Base-by-base conservation (phyloP, 2,329 filamentous ascomycete genomes). In the Botryotinia globosa region DNA sequence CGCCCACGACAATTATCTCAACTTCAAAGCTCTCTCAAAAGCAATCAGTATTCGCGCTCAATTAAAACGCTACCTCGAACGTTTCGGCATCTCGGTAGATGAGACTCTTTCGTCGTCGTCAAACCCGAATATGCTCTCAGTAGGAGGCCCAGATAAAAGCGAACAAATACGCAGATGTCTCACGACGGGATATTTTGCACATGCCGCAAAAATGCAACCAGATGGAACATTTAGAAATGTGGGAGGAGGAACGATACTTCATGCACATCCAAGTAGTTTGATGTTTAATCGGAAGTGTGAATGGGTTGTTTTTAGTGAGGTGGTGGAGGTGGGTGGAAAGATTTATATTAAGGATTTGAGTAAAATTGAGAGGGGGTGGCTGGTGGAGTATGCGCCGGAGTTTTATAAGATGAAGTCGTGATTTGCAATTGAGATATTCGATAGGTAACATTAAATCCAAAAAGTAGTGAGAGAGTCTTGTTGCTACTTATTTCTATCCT, bases 281-380 rank as follows among this genome's bases (percentile, higher is more conserved):
- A 94, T 98, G 90, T 98, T 98, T 85, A 97, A 97, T 82, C 90
- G 94, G 72, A 98, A 97, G 84, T 94, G 94, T 18, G 94, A 98
- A 76, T 98, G 95, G 94, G 94, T 98, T 16, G 88, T 99, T 48
- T 99, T 98, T 80, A 92, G 97, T 78, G 95, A 98, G 83, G 89
- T 97, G 54, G 89, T 97, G 86, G 93, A 98, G 83, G 97, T 93
- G 7, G 89, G 91, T 16, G 89, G 88, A 75, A 98, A 98, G 85
- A 94, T 89, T 0, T 98, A 91, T 80, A 97, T 99, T 78, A 87
- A 94, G 72, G 95, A 98, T 82, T 85, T 98, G 73, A 96, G 91
- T n/a, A 96, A 93, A 84, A 92, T 98, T 78, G 93, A 98, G 81
- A 97, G 94, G 85, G 85, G 84, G n/a, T 99, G 95, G 93, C 85